Conservation (phyloP, 306 rosid species). For the Cucurbita moschata region DNA sequence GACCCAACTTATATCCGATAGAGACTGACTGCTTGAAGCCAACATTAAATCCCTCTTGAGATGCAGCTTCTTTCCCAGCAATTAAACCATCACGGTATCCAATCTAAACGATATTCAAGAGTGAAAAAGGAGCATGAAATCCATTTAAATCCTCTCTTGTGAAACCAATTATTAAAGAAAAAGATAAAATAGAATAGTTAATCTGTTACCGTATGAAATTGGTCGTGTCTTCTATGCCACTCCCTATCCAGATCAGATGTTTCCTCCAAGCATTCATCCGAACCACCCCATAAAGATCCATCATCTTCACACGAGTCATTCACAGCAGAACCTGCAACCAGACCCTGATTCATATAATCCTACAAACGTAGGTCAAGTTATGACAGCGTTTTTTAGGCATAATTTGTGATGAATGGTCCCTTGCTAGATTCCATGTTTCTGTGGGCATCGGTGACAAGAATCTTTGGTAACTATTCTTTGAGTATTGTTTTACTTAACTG, state of each 20-base stretch:
- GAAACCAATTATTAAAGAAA: background rate
- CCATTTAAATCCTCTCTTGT: background rate
- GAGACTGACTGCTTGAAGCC: slow-evolving; percentile 63
- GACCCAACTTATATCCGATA: slow-evolving; percentile 56
- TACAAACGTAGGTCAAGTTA: background rate
- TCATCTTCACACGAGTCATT: slow-evolving; percentile 24
- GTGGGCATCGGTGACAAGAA: background rate
- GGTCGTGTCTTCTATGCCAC: slow-evolving; percentile 56
- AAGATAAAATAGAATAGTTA: background rate
- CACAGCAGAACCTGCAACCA: slow-evolving; percentile 29
- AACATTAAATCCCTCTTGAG: slow-evolving; percentile 73
- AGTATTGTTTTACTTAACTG: background rate
- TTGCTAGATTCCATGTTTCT: background rate
- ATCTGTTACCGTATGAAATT: slow-evolving; percentile 45
- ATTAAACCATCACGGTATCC: slow-evolving; percentile 81
- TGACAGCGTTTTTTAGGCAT: background rate
- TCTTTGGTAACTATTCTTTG: background rate
- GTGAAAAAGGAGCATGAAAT: background rate
- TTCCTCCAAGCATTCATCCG: slow-evolving; percentile 32
- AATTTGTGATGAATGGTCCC: background rate
- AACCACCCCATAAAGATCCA: slow-evolving; percentile 19
- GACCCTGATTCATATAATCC: background rate
- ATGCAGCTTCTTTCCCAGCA: slow-evolving; percentile 67
- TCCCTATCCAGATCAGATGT: slow-evolving; percentile 48
- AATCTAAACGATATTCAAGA: slow-evolving; percentile 20